Conservation (phyloP, 2,329 filamentous ascomycete genomes). For the Orbilia oligospora region DNA sequence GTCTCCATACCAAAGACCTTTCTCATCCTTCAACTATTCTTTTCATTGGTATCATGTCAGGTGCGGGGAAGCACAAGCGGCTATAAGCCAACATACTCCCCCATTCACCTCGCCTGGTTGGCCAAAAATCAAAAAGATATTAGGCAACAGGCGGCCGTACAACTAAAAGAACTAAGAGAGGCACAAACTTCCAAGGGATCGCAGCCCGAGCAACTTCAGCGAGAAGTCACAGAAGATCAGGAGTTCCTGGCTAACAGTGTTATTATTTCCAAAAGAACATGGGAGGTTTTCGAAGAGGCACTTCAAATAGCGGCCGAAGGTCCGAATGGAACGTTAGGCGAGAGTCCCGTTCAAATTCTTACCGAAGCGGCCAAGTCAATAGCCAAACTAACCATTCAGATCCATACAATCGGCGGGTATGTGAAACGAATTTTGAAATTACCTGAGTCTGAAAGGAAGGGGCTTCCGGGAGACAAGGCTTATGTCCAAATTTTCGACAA, state of each 20-base stretch:
- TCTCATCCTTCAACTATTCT: no score
- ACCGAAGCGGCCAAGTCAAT: background rate
- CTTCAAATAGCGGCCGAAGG: background rate
- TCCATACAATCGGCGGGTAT: background rate
- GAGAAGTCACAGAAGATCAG: background rate
- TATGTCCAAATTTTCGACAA: no score
- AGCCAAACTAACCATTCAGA: background rate
- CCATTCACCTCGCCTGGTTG: background rate
- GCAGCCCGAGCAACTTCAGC: background rate
- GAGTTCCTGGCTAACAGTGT: background rate
- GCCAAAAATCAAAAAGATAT: background rate
- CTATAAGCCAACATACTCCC: no score
- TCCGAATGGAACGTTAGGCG: background rate
- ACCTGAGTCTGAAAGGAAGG: no score
- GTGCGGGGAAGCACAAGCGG: no score
- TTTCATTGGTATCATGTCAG: no score
- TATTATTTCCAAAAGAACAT: background rate
- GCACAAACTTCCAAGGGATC: background rate
- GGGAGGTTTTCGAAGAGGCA: conserved; percentile 17
- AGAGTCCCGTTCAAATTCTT: background rate
- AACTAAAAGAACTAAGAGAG: background rate
- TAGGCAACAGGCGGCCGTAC: background rate
- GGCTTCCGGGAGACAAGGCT: no score
- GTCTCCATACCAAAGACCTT: no score
- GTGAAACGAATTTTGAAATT: background rate